phyloP scores from a whole-genome alignment of 257 asterid genomes.

The Penstemon newberryi region DNA sequence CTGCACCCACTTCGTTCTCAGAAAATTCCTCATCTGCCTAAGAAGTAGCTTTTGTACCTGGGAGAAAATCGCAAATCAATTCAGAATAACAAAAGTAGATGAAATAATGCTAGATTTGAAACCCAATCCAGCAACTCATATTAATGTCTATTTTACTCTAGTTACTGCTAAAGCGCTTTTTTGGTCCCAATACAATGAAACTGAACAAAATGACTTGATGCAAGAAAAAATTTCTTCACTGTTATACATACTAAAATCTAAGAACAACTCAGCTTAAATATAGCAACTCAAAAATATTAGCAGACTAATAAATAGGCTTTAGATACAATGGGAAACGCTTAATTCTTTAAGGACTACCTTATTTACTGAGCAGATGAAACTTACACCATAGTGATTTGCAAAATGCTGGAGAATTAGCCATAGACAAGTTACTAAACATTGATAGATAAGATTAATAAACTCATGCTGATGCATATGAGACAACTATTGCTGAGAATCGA shows the following conservation, averaged over 20 bases:
- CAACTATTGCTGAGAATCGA: too few relatives aligned
- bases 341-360: constrained; percentile 2
- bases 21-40: constrained; percentile 43
- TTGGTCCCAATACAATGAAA: not conserved
- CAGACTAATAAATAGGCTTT: not conserved
- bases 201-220: too few relatives aligned
- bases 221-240: too few relatives aligned
- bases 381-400: not conserved
- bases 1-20: constrained; percentile 49
- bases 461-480: too few relatives aligned
- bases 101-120: constrained; percentile 8
- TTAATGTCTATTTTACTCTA: not conserved
- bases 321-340: not conserved
- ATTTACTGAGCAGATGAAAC: not conserved
- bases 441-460: too few relatives aligned
- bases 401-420: not conserved
- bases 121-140: not conserved
- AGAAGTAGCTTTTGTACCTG: constrained; percentile 13
- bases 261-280: not conserved
- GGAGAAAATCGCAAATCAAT: constrained; percentile 11
- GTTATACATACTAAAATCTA: too few relatives aligned
- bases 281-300: constrained; percentile 4
- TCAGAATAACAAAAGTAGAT: not conserved
- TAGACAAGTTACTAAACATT: too few relatives aligned
- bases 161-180: not conserved